Base-by-base conservation (phyloP, 257 asterid species). In the Solanum piurae region DNA sequence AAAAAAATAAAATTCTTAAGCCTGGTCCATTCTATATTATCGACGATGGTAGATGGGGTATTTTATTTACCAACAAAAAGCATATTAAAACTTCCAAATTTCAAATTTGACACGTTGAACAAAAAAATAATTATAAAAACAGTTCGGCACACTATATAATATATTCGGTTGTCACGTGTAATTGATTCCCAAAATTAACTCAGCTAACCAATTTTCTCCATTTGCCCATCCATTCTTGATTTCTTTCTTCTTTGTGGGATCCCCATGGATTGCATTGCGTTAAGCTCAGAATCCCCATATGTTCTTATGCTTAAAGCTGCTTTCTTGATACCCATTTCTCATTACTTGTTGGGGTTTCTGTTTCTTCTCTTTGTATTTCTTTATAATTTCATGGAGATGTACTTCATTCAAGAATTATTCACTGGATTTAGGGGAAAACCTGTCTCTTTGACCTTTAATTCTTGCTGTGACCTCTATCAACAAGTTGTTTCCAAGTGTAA, bases 341-440 rank as follows among this genome's bases (percentile, higher is more conserved):
- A 92, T 88, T 94, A 92, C 91, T n/a, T 94, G 0, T 66, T 91
- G n/a, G 95, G 89, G 71, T 21, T 90, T 5, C 76, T 89, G 10
- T 79, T 88, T 66, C 40, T 92, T 38, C 58, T 92, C 13, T 20
- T 90, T 9, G 86, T 93, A 4, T 92, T 87, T 87, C 87, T 94
- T 4, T 95, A 94, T 86, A 83, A 92, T 64, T 94, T 96, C 84
- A 89, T 93, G 40, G 99, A 96, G 88, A 89, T 95, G 88, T 98
- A 94, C 86, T 72, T 94, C 74, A 89, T 94, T 73, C 88, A 83
- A 87, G 98, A 96, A 87, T 76, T 95, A 6, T 76, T 94, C 89
- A 89, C 96, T 58, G 98, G 92, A 85, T 95, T 96, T 87, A 91
- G 94, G 86, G 98, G 99, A 21, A 95, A 94, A 40, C 91, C 89